Percentiles rank a stretch among this genome's conserved stretches.
Evolutionary conservation across 306 rosid genomes (phyloP).

Genomic region (Glycine tomentella): DNA sequence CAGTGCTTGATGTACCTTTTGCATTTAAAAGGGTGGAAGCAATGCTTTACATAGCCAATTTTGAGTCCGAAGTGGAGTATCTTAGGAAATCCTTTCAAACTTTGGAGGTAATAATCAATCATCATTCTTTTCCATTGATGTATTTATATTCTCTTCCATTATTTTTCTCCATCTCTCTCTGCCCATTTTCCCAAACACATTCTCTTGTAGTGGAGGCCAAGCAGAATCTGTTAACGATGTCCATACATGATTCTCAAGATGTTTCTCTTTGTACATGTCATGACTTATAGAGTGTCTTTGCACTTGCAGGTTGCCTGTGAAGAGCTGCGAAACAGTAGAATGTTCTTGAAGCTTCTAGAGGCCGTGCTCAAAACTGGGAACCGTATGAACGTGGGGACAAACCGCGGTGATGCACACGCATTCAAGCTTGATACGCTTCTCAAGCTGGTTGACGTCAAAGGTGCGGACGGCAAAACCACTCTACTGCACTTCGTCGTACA

Average conservation of each 20-base stretch:
- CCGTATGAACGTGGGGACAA: conserved; percentile 98
- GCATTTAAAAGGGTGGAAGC: conserved; percentile 93
- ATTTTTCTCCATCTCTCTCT: not conserved
- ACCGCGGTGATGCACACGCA: conserved; percentile 96
- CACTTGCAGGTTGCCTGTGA: conserved; percentile 78
- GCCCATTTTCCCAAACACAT: not conserved
- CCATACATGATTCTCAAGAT: not conserved
- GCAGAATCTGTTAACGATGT: not conserved
- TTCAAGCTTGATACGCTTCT: conserved; percentile 99
- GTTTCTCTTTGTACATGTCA: not conserved
- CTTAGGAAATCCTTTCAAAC: conserved; percentile 82
- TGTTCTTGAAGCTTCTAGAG: conserved; percentile 95
- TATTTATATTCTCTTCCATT: not conserved
- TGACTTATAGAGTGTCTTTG: conserved; percentile 6
- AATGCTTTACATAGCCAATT: conserved; percentile 90
- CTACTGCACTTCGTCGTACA: conserved; percentile 93
- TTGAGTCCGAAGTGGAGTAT: conserved; percentile 90
- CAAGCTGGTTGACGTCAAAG: conserved; percentile 89
- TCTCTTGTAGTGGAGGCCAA: not conserved
- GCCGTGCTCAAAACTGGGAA: conserved; percentile 97
- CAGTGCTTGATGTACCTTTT: conserved; percentile 89
- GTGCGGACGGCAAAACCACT: conserved; percentile 93
- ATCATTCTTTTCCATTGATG: not conserved
- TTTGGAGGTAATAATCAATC: conserved; percentile 69
- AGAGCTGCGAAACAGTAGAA: conserved; percentile 87